Evolutionary conservation across 805 yeast species (phyloP), one percentile per base, ranked within the genome.

Genomic region (Wickerhamiella siamensis): DNA sequence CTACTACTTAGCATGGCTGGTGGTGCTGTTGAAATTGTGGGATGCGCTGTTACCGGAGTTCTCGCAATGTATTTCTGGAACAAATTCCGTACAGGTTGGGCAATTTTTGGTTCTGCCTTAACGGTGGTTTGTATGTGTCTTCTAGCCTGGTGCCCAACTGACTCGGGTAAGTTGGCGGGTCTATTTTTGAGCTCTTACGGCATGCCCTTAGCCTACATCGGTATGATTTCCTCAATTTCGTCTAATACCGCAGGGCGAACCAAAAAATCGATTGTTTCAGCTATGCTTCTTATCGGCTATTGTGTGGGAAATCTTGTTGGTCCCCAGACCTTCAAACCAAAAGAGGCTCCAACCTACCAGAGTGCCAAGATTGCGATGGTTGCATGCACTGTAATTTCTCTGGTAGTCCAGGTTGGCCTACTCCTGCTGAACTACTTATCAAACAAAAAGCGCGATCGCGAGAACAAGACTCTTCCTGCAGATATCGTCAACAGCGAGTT

Each of bases 301-400:
- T 74, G 82, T 33, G 70, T 74, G 36, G 82, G 83, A 14, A 75
- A 78, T 56, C 63, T 79, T 32, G 70, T 77, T 43, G 88, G 87
- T 2, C 86, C 91, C 4, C 84, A 78, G 59, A 68, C 80, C 16
- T 80, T 79, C 61, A 67, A 64, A 43, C 59, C 70, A 0, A 47
- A 58, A 2, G 72, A 77, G 42, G 77, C 75, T 9, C 84, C 84
- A 4, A 52, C 57, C 31, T 80, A 78, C 52, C 58, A 34, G 64
- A 73, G 66, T 66, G 76, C 47, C 71, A 79, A 29, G 69, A 76
- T 22, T 65, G 75, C 57, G 66, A 71, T 38, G 73, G 75, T 45
- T 58, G 78, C 42, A 64, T 66, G 76, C 4, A 70, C 71, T 38
- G 60, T 66, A 33, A 67, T 65, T 1, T 50, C 44, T 8, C 42